Base-by-base conservation (phyloP, 768 basidiomycete genomes). In the Imleria badia region DNA sequence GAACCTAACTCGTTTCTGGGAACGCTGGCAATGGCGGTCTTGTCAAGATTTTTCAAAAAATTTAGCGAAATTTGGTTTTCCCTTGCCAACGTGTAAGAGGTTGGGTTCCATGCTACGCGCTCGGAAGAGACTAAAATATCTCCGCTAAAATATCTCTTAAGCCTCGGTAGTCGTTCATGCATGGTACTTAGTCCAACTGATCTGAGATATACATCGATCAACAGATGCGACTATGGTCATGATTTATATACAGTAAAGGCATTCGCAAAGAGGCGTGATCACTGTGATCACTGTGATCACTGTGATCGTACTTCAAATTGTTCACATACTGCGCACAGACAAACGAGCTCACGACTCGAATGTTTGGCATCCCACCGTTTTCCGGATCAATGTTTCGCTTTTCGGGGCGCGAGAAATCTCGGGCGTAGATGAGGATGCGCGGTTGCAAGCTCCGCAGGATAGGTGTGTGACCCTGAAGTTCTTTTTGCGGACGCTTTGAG, bases 191-290 rank as follows among this genome's bases (percentile, higher is more conserved):
- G 44, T 44, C 38, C 58, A 33, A 45, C 22, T 48, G 47, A 65
- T 66, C n/a, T n/a, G 51, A 38, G 48, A 34, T 7, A 31, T n/a
- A 55, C 39, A 52, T 53, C 52, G 35, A 61, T 67, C 59, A 67
- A 36, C 44, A 57, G 58, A 55, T 57, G 42, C 35, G 33, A 52
- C 36, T 14, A 14, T 19, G 19, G 34, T 29, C 43, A 36, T 54
- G 20, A 62, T 45, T 43, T 54, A 20, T 39, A 22, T n/a, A 34
- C 29, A 41, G 45, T 59, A 35, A 38, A 45, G 12, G 22, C 26
- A 48, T 54, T 26, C 36, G 23, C 44, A 23, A 38, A 8, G 9
- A 26, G 26, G 26, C 6, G 26, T 26, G 26, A 26, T 26, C n/a
- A 22, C 30, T 17, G 11, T 40, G 45, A 45, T 51, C 39, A n/a